A percentile compares a stretch with the other conserved stretches of the same genome.
Evolutionary conservation across 1,284 basidiomycete genomes (phyloP).

Genomic region (Chiua sp.): DNA sequence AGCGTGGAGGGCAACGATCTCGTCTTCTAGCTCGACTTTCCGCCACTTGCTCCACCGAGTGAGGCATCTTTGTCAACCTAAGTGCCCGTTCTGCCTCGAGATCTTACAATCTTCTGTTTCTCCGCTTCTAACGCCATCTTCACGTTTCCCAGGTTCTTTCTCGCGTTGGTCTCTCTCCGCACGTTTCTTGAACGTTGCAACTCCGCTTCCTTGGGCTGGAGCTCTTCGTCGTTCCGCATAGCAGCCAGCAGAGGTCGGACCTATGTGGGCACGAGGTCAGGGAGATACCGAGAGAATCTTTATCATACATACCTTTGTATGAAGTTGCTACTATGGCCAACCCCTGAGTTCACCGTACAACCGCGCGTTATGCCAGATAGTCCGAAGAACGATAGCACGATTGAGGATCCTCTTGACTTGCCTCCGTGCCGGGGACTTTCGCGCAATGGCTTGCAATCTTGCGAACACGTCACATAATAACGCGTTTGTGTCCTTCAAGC

Average conservation of each 20-base stretch:
- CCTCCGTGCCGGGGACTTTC: conserved; percentile 87
- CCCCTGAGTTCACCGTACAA: conserved; percentile 89
- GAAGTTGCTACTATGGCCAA: conserved; percentile 99
- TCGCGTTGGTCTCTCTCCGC: conserved; percentile 89
- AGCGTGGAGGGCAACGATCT: conserved; percentile 78
- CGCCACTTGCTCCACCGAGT: conserved; percentile 85
- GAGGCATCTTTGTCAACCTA: conserved; percentile 84
- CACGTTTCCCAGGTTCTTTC: conserved; percentile 77
- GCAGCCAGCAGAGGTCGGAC: conserved; percentile 93
- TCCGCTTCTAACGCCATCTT: conserved; percentile 83
- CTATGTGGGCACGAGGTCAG: conserved; percentile 43
- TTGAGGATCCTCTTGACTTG: conserved; percentile 97
- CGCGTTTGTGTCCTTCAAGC: conserved; percentile 91
- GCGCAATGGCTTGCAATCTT: conserved; percentile 83
- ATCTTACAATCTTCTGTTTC: conserved; percentile 82
- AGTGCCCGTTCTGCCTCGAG: conserved; percentile 85
- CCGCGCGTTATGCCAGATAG: conserved; percentile 93
- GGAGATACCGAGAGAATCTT: not conserved
- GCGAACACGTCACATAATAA: conserved; percentile 92
- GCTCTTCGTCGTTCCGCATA: conserved; percentile 92
- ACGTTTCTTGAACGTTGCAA: conserved; percentile 78
- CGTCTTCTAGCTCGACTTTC: conserved; percentile 87
- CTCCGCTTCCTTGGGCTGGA: conserved; percentile 89
- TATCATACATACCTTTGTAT: conserved; percentile 72
- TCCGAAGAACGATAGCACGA: conserved; percentile 88